Conservation (phyloP, 345 rosid species). For the Moringa oleifera region DNA sequence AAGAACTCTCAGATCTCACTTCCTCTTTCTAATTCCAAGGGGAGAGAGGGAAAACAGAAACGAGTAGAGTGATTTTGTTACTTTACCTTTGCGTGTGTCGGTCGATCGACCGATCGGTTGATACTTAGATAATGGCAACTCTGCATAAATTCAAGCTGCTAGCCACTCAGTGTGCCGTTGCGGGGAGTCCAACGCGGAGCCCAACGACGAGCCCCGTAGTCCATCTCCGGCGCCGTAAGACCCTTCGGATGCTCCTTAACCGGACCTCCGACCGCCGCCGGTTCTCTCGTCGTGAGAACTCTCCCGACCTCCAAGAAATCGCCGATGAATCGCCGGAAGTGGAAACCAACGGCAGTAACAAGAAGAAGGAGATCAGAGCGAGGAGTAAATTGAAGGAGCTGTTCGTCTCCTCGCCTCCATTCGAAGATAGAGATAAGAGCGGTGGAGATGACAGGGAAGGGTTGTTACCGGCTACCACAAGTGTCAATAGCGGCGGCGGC, state of each 20-base stretch:
- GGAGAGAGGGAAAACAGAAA: neutral
- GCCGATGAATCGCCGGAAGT: conserved; percentile 25
- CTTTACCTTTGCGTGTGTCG: no score
- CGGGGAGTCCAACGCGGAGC: conserved; percentile 62
- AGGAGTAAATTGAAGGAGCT: conserved; percentile 69
- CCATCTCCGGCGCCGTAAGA: conserved; percentile 85
- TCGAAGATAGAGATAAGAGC: conserved; percentile 32
- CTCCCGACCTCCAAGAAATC: conserved; percentile 15
- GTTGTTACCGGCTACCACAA: conserved; percentile 24
- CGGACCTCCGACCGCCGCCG: conserved; percentile 50
- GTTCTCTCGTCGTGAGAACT: conserved; percentile 14
- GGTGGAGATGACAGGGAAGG: conserved; percentile 26
- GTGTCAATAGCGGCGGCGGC: conserved; percentile 13
- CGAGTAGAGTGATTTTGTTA: neutral
- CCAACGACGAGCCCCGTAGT: conserved; percentile 78
- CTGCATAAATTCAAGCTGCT: conserved; percentile 81
- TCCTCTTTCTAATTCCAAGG: neutral
- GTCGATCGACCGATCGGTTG: neutral
- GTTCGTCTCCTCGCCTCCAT: conserved; percentile 74
- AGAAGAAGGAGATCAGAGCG: conserved; percentile 34
- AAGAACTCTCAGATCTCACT: conserved; percentile 20
- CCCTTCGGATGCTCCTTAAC: conserved; percentile 75
- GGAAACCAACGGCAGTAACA: conserved; percentile 14
- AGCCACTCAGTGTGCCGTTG: conserved; percentile 71
- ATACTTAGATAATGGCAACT: conserved; percentile 39